Conservation (phyloP, 495 filamentous ascomycete species). For the Pseudevernia furfuracea region DNA sequence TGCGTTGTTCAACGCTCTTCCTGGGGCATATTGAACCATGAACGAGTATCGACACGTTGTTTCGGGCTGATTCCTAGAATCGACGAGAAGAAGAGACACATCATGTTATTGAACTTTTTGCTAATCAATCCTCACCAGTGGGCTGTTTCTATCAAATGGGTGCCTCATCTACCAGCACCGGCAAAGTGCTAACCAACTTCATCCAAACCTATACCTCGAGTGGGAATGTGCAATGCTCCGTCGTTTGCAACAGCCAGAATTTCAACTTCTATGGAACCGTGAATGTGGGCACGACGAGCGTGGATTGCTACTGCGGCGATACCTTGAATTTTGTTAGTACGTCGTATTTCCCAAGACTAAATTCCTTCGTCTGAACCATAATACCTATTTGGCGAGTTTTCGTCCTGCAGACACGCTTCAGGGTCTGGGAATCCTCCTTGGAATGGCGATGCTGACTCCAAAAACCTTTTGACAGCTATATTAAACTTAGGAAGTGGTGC, state of each 20-base stretch:
- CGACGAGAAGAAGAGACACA: not conserved
- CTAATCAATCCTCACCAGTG: not conserved
- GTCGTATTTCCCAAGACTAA: not conserved
- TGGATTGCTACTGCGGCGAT: slow-evolving; percentile 13
- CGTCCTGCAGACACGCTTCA: not conserved
- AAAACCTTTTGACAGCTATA: not conserved
- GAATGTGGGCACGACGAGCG: slow-evolving; percentile 14
- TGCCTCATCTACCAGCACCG: slow-evolving; percentile 2
- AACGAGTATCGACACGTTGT: not conserved
- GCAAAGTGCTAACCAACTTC: slow-evolving; percentile 14
- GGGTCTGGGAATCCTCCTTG: not conserved
- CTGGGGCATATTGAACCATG: too few relatives aligned
- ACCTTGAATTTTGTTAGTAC: not conserved
- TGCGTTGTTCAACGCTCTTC: not conserved
- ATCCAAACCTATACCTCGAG: slow-evolving; percentile 4
- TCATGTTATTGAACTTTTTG: not conserved
- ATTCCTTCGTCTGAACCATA: not conserved
- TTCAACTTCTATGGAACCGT: slow-evolving; percentile 12
- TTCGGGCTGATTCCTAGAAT: not conserved
- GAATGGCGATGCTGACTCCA: not conserved
- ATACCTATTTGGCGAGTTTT: not conserved
- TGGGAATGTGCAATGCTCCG: slow-evolving; percentile 7
- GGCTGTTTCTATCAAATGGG: slow-evolving; percentile 15
- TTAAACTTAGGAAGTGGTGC: not conserved
- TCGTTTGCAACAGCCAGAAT: slow-evolving; percentile 10